Evolutionary conservation across 106 monocot species (phyloP), one percentile per base, ranked within the genome.

Genomic region (Xerophyta viscosa): DNA sequence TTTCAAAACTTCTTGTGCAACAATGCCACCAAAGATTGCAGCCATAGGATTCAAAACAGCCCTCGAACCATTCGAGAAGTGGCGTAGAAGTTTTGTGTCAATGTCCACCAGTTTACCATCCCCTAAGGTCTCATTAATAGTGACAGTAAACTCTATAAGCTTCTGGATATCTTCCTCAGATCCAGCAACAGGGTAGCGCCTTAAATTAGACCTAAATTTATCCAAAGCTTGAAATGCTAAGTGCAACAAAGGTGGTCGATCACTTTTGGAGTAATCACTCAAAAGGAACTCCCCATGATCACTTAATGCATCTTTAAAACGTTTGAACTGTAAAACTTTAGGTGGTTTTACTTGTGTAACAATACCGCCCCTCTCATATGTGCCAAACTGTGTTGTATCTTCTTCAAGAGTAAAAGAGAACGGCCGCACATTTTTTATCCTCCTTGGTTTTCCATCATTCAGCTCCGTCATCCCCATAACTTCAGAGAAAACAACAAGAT

Each of bases 41-140:
- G 84, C 84, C 84, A 85, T 79, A 28, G 84, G 84, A 71, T 79
- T 85, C 72, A 85, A 66, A 54, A 79, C 56, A 29, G 84, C 71
- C 29, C 68, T 68, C 14, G 84, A 71, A 57, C 84, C 84, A 76
- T 33, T 53, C 24, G 84, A 46, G 52, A 85, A 85, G 29, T 79
- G 79, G 26, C 27, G 52, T 30, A 85, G 31, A 27, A 85, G 52
- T 61, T 79, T 76, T 41, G 52, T 74, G 48, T 79, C 75, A 46
- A 76, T 51, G 20, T 68, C 50, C 37, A 66, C 67, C 9, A 84
- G 3, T 58, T 76, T 75, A 50, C 31, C 19, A 31, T 75, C 75
- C 24, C 63, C 69, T 21, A 64, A 15, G 11, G 24, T 49, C 24
- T 79, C 71, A 65, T 76, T 76, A 33, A 85, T 72, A 14, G 24